phyloP scores from a whole-genome alignment of 1,139 yeast species.

The Meyerozyma sp. region DNA sequence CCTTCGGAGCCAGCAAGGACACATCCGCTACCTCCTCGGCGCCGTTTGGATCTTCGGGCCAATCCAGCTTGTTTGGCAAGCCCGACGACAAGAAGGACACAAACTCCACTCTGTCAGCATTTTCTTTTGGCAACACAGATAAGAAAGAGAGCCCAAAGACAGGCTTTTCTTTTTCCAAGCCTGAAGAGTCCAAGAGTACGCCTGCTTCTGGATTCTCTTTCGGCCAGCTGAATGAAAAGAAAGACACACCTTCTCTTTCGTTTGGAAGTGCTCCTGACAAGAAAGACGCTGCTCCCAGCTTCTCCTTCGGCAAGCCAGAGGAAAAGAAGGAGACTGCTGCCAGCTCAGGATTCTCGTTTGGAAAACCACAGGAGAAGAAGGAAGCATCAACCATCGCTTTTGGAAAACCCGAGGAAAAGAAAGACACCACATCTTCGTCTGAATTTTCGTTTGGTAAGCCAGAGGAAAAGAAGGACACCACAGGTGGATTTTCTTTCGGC shows the following conservation, averaged over 20 bases:
- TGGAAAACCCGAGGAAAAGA: constrained; percentile 11
- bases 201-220: constrained; percentile 4
- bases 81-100: neutral
- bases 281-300: constrained; percentile 2
- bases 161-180: neutral
- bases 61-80: neutral
- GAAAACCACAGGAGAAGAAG: constrained; percentile 7
- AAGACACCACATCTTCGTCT: constrained; percentile 4
- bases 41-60: neutral
- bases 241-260: neutral
- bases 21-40: neutral
- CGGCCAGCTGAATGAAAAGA: constrained; percentile 8
- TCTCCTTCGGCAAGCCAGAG: constrained; percentile 5
- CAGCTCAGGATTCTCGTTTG: neutral
- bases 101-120: neutral
- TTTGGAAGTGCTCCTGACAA: neutral
- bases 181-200: constrained; percentile 14
- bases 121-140: neutral
- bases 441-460: constrained; percentile 7
- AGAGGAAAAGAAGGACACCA: constrained; percentile 4
- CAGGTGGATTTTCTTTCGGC: constrained; percentile 11
- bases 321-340: constrained; percentile 4
- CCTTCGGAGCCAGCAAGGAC: neutral
- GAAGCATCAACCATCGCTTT: constrained; percentile 12
- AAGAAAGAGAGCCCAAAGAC: neutral